phyloP scores from a whole-genome alignment of 176 grass and related monocot genomes.

The Panicum miliaceum region DNA sequence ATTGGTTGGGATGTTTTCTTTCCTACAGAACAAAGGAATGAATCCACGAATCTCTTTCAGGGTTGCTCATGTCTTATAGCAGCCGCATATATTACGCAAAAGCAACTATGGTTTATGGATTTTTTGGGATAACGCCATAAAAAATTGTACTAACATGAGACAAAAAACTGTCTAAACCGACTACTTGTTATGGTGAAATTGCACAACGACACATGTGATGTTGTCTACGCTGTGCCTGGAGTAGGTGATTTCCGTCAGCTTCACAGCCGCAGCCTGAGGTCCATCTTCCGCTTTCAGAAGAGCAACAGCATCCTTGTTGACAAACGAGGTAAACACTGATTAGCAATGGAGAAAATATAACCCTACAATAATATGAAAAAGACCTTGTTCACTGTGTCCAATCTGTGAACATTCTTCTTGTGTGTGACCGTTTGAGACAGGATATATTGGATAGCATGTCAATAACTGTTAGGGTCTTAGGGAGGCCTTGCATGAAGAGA shows the following conservation, averaged over 20 bases:
- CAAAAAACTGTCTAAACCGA: constrained; percentile 12
- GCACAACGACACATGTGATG: constrained; percentile 76
- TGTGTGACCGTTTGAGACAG: background rate
- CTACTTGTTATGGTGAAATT: constrained; percentile 55
- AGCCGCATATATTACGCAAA: background rate
- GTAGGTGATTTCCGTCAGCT: constrained; percentile 60
- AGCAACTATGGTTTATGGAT: background rate
- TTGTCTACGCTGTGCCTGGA: constrained; percentile 57
- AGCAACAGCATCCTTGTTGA: constrained; percentile 61
- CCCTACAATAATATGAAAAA: background rate
- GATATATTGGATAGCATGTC: background rate
- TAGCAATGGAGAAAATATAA: constrained; percentile 26
- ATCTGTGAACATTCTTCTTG: background rate
- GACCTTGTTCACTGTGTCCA: background rate
- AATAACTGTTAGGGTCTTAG: background rate
- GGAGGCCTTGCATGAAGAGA: too few species aligned
- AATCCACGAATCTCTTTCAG: background rate
- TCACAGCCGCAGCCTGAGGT: constrained; percentile 59
- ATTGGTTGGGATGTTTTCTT: background rate
- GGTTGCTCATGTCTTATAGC: background rate
- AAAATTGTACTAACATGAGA: background rate
- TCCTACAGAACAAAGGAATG: constrained; percentile 17
- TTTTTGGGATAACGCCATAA: background rate
- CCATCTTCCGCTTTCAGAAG: constrained; percentile 57
- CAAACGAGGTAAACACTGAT: constrained; percentile 19